A percentile compares a stretch with the other conserved stretches of the same genome.
phyloP scores from a whole-genome alignment of 768 basidiomycete species.

The Albatrellus ellisii region DNA sequence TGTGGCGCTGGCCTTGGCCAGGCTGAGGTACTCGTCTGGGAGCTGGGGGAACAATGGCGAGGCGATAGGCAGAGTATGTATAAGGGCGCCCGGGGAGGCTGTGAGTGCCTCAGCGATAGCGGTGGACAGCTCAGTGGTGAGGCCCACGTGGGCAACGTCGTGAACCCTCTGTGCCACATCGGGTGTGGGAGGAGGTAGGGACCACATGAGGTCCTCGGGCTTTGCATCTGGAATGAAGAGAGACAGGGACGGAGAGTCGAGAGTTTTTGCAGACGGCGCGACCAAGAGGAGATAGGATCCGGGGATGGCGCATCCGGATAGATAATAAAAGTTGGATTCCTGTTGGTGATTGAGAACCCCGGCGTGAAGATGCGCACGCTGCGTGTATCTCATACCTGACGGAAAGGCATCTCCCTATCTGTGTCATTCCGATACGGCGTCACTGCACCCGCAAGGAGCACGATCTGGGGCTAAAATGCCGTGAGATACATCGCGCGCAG shows the following conservation, averaged over 20 bases:
- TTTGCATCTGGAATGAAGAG: constrained; percentile 74
- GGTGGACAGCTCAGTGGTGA: constrained; percentile 31
- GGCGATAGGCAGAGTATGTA: constrained; percentile 50
- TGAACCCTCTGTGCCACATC: constrained; percentile 39
- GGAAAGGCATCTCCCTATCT: constrained; percentile 66
- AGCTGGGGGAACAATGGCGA: constrained; percentile 40
- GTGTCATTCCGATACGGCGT: constrained; percentile 69
- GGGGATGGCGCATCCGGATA: constrained; percentile 70
- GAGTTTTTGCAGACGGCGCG: constrained; percentile 34
- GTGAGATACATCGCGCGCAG: background rate
- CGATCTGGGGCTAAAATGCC: constrained; percentile 55
- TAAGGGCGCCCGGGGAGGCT: constrained; percentile 37
- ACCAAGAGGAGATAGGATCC: constrained; percentile 55
- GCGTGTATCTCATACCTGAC: constrained; percentile 26
- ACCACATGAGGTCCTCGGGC: constrained; percentile 77
- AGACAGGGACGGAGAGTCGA: constrained; percentile 30
- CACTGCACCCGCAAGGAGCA: constrained; percentile 52
- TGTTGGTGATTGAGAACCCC: no score
- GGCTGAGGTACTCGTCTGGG: constrained; percentile 22
- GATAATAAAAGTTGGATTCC: constrained; percentile 85
- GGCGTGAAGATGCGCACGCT: no score
- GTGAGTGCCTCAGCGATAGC: constrained; percentile 36
- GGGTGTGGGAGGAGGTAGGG: constrained; percentile 64
- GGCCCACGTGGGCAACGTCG: constrained; percentile 46
- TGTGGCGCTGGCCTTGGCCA: constrained; percentile 24